Base-by-base conservation (phyloP, 116 monocot species). In the Phalaenopsis hybrid region DNA sequence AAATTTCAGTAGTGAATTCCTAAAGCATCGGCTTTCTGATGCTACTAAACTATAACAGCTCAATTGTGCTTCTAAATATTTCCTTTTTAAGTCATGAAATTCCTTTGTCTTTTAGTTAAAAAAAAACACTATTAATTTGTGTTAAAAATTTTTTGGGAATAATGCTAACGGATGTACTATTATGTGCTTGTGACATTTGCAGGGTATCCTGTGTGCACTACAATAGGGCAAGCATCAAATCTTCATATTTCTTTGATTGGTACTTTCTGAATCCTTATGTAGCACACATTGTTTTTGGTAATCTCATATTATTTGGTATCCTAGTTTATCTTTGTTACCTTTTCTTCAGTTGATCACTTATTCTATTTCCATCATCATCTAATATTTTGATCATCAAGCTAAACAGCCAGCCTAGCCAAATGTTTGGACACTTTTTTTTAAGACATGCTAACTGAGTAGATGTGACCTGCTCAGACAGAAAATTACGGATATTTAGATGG, bases 141-240 rank as follows among this genome's bases (percentile, higher is more conserved):
- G 55, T 55, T 15, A 15, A 55, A 55, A 2, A 2, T 65, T 72
- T 72, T 4, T 25, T 72, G 37, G 75, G 57, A 74, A 16, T 11
- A 63, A 25, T 45, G 44, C 25, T 77, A 61, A n/a, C 16, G 17
- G 43, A 43, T 58, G 15, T 78, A n/a, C 69, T 83, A 58, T 70
- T 28, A 46, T 25, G 34, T 78, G 44, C 13, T 84, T 21, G 50
- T 81, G 69, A 44, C 57, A 76, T 85, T 28, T 83, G 83, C 83
- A 90, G 90, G 90, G 13, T 90, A 90, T 84, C 61, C 75, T 80
- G 86, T 90, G 59, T 90, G 90, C 51, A 81, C 85, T 79, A 81
- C 88, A 18, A 83, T 90, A 44, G 86, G 90, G 44, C 78, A 61
- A 23, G 80, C 52, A 57, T 83, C 90, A 80, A 81, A 78, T 82